phyloP scores from a whole-genome alignment of 306 rosid species.

The Calophaca sinica region DNA sequence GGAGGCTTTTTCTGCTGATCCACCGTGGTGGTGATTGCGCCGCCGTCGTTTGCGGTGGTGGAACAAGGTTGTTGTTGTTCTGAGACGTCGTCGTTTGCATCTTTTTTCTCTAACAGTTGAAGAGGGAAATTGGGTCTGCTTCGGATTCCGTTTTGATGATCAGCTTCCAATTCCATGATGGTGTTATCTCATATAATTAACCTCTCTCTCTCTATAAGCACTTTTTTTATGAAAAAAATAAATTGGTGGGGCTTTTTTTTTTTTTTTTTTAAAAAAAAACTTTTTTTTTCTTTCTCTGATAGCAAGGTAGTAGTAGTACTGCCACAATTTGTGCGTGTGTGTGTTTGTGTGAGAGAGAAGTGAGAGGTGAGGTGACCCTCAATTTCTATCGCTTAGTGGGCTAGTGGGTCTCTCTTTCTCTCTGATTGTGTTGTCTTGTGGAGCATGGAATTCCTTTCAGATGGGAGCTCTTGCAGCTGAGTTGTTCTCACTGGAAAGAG shows the following conservation, averaged over 20 bases:
- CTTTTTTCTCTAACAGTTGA: conserved; percentile 75
- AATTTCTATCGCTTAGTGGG: conserved; percentile 56
- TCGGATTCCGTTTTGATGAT: conserved; percentile 68
- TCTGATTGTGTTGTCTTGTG: conserved; percentile 57
- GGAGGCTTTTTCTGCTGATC: conserved; percentile 61
- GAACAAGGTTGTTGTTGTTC: conserved; percentile 53
- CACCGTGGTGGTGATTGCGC: not conserved
- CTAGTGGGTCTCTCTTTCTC: conserved; percentile 72
- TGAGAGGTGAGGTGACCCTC: conserved; percentile 64
- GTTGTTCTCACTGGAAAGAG: conserved; percentile 46
- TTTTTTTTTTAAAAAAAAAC: not conserved
- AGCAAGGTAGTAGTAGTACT: conserved; percentile 42
- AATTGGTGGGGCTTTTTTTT: conserved; percentile 47
- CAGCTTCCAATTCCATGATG: conserved; percentile 96
- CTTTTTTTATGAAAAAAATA: conserved; percentile 31
- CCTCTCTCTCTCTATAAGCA: conserved; percentile 44
- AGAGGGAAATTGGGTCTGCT: conserved; percentile 91
- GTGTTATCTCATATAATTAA: conserved; percentile 47
- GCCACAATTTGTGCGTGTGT: conserved; percentile 25
- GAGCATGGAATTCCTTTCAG: conserved; percentile 82
- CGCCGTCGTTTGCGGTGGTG: conserved; percentile 41
- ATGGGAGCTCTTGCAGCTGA: conserved; percentile 68
- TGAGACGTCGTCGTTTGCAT: conserved; percentile 47
- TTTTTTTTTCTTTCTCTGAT: conserved; percentile 26
- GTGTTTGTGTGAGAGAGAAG: conserved; percentile 44